Percentiles rank a stretch among this genome's conserved stretches.
Evolutionary conservation across 768 basidiomycete species (phyloP).

Genomic region (Mycena albidolilacea): DNA sequence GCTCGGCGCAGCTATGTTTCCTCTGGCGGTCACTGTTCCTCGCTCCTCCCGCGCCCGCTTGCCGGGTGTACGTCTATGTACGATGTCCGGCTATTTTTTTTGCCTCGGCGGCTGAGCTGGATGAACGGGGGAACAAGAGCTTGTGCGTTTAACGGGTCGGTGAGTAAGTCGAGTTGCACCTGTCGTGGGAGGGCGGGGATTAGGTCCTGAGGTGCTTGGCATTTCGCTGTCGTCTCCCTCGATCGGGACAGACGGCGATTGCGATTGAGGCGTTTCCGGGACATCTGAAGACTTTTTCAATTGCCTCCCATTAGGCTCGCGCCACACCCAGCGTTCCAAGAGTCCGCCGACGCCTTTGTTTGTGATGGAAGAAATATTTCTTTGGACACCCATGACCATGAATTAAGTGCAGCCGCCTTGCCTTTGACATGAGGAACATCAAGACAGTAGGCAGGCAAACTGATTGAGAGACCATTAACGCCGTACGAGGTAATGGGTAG

Average conservation of each 20-base stretch:
- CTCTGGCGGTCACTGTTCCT: not conserved
- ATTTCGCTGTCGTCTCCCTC: slow-evolving; percentile 47
- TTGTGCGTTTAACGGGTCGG: slow-evolving; percentile 61
- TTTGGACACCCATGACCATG: slow-evolving; percentile 87
- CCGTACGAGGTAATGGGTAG: not conserved
- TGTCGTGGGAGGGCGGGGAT: slow-evolving; percentile 41
- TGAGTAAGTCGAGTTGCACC: slow-evolving; percentile 63
- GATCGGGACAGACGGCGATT: slow-evolving; percentile 32
- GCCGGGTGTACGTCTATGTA: slow-evolving; percentile 23
- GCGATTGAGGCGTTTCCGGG: not conserved
- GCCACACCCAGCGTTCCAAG: slow-evolving; percentile 85
- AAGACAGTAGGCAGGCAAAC: slow-evolving; percentile 85
- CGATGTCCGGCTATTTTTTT: slow-evolving; percentile 39
- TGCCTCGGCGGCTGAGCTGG: slow-evolving; percentile 81
- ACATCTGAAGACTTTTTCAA: slow-evolving; percentile 62
- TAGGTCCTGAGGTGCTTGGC: not conserved
- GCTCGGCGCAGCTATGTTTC: not conserved
- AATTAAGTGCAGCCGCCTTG: slow-evolving; percentile 87
- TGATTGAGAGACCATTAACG: slow-evolving; percentile 38
- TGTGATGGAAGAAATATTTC: slow-evolving; percentile 93
- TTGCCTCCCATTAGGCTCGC: slow-evolving; percentile 82
- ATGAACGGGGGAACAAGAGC: slow-evolving; percentile 78
- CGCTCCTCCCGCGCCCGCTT: not conserved
- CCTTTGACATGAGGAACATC: slow-evolving; percentile 82
- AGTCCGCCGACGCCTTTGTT: slow-evolving; percentile 92